Evolutionary conservation across 2,329 filamentous ascomycete species (phyloP).

Genomic region (Drechslerella dactyloides): DNA sequence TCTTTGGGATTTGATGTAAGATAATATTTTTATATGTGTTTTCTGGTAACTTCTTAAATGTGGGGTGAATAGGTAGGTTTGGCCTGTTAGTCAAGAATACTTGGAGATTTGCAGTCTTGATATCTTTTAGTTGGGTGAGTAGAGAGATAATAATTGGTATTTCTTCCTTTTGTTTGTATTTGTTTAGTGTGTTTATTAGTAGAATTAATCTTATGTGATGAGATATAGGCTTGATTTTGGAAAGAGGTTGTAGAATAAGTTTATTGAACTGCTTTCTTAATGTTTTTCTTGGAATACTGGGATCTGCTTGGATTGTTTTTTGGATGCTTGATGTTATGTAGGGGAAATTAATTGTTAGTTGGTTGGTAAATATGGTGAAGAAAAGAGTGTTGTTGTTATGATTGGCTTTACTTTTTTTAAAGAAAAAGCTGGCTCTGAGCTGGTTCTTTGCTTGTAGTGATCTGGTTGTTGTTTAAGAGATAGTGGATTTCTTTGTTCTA

Average conservation of each 20-base stretch:
- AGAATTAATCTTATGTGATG: slow-evolving; percentile 36
- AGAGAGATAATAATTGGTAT: slow-evolving; percentile 55
- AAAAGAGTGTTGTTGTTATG: slow-evolving; percentile 9
- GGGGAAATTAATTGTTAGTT: slow-evolving; percentile 3
- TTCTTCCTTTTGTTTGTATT: slow-evolving; percentile 55
- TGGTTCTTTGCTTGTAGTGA: slow-evolving; percentile 19
- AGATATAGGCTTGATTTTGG: slow-evolving; percentile 21
- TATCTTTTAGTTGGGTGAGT: slow-evolving; percentile 46
- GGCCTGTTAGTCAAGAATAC: slow-evolving; percentile 61
- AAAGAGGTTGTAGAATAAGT: slow-evolving; percentile 58
- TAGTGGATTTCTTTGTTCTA: slow-evolving; percentile 49
- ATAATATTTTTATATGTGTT: slow-evolving; percentile 56
- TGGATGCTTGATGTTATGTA: neutral
- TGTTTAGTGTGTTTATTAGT: slow-evolving; percentile 56
- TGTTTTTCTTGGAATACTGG: slow-evolving; percentile 50
- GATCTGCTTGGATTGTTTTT: slow-evolving; percentile 13
- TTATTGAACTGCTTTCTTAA: slow-evolving; percentile 59
- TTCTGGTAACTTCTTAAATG: slow-evolving; percentile 56
- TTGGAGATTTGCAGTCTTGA: slow-evolving; percentile 45
- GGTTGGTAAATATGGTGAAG: slow-evolving; percentile 22
- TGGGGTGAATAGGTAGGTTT: slow-evolving; percentile 58
- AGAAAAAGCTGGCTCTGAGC: slow-evolving; percentile 52
- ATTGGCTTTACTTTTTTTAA: slow-evolving; percentile 36
- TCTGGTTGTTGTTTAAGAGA: slow-evolving; percentile 28
- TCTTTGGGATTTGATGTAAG: slow-evolving; percentile 57